Base-by-base conservation (phyloP, 208 protist genomes). In the Herpetomonas samuelpessoai region DNA sequence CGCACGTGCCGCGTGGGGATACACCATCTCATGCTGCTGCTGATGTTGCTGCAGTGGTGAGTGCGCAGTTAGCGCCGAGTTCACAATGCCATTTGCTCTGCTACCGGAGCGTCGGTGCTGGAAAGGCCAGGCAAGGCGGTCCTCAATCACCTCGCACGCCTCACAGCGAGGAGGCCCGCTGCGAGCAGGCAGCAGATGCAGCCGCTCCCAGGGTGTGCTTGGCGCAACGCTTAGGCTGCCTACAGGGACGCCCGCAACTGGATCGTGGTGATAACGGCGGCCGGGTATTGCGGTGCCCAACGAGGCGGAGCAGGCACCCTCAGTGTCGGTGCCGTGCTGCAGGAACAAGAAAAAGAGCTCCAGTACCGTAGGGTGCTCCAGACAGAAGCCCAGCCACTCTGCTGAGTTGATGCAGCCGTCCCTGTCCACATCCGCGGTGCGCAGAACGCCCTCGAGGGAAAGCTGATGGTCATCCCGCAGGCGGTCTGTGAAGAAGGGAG, bases 321-420 rank as follows among this genome's bases (percentile, higher is more conserved):
- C n/a, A 6, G 48, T 31, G 26, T 61, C 18, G 18, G 28, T 44
- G 22, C 68, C 29, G 44, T 66, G 44, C 9, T 55, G 59, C 25
- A 70, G 57, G 26, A 45, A 54, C 24, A 50, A 54, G 60, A 69
- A 66, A 10, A 86, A 65, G 25, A 73, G 24, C 38, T 74, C 68
- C 2, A 85, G 39, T 29, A 87, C 65, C 1, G 52, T 41, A 1
- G 85, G 74, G 48, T 86, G 57, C 14, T 63, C 48, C 10, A 82
- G 65, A 25, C 68, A 63, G 54, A 79, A 88, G 14, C 61, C 31
- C 16, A 77, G 56, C 81, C 85, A 88, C 38, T 88, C 81, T 26
- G 64, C 29, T 62, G 74, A 86, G 24, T 60, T 47, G 48, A 88
- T 65, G 56, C 76, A 64, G 12, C 68, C 72, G 44, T 83, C 79